Percentiles rank a stretch among this genome's conserved stretches.
Evolutionary conservation across 1,284 basidiomycete genomes (phyloP).

Genomic region (Lentinula novae-zelandiae): DNA sequence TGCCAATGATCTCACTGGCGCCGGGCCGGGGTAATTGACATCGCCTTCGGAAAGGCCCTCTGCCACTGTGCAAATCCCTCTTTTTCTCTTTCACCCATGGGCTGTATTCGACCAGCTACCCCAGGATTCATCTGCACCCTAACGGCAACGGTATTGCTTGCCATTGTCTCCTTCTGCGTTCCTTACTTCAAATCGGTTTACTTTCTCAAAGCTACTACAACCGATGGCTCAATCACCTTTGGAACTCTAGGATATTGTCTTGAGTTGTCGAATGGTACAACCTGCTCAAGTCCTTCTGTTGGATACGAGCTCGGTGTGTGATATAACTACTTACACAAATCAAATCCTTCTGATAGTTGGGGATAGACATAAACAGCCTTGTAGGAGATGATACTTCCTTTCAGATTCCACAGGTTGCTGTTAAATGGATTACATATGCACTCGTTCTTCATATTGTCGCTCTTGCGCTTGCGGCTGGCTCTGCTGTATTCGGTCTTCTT

Average conservation of each 20-base stretch:
- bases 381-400: conserved; percentile 62
- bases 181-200: conserved; percentile 81
- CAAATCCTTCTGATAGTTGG: conserved; percentile 1
- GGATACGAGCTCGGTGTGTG: conserved; percentile 81
- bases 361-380: conserved; percentile 73
- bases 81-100: conserved; percentile 35
- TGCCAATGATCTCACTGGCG: no score
- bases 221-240: conserved; percentile 66
- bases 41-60: background rate
- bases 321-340: background rate
- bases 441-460: conserved; percentile 87
- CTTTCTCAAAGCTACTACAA: conserved; percentile 76
- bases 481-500: conserved; percentile 75
- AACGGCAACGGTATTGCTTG: conserved; percentile 69
- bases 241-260: conserved; percentile 86
- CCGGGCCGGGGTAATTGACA: background rate
- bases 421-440: conserved; percentile 89
- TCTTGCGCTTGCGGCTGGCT: conserved; percentile 64
- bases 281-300: conserved; percentile 72
- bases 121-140: conserved; percentile 82
- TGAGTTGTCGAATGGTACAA: conserved; percentile 49
- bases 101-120: conserved; percentile 69
- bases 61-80: background rate
- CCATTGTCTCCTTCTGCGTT: conserved; percentile 82
- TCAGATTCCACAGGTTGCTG: conserved; percentile 72